Evolutionary conservation across 768 basidiomycete species (phyloP), one percentile per base, ranked within the genome.

Genomic region (Kwoniella mangroviensis): DNA sequence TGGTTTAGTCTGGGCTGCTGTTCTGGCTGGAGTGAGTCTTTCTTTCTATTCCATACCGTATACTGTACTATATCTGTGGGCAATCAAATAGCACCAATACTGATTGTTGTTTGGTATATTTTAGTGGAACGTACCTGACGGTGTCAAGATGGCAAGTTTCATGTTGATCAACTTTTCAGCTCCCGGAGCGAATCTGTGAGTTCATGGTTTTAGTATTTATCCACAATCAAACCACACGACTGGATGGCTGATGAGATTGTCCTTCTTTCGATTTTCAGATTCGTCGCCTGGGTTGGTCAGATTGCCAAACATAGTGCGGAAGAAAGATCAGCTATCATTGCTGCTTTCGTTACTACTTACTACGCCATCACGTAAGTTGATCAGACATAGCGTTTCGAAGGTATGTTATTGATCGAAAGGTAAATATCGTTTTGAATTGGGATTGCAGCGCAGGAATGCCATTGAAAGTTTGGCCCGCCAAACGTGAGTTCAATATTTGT

Each of bases 51-150:
- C 62, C 28, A 28, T 11, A 22, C 59, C 49, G 41, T 22, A 28
- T 26, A 11, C 17, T 21, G 19, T 28, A 17, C 28, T 22, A 19
- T 19, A 26, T 17, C 17, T 26, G n/a, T 45, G 4, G 2, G 28
- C 28, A 28, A 28, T 28, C 28, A 28, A 28, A 28, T 28, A 28
- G 28, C 28, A 28, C 28, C 28, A 34, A 34, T 34, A 34, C 34
- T 34, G 6, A 34, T 34, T 34, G 34, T 34, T 1, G 34, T 34
- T 34, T 34, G 34, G 34, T 34, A 34, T 34, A 1, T 34, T 34
- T 26, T 11, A 67, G 66, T 67, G 66, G 66, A 21, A 67, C 26
- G 57, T 67, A 6, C 57, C 66, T 5, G 55, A 67, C n/a, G 43
- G 56, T 11, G 66, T 52, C 28, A 67, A 60, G 43, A 45, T 67